Evolutionary conservation across 2,329 filamentous ascomycete species (phyloP), one percentile per base, ranked within the genome.

Genomic region (Periconia sp.): DNA sequence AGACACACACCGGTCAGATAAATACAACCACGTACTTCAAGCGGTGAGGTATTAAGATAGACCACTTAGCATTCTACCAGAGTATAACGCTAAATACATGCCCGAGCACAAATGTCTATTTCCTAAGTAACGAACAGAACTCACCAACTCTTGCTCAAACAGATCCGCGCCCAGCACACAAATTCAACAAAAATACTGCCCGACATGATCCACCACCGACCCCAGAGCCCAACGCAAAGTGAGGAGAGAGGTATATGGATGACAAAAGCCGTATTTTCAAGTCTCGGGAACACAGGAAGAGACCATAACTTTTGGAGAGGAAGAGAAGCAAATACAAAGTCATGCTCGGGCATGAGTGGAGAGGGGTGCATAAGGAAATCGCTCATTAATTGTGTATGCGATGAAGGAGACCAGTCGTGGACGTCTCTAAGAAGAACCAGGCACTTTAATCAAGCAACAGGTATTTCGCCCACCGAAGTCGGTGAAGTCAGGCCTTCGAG

Each of bases 271-370:
- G 48, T 48, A 49, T 57, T 61, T 57, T 50, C 52, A 47, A 48
- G 49, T 48, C 48, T 50, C 45, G 40, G 47, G 41, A 48, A 47
- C 30, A 47, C 36, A 46, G 37, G 45, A 38, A 48, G 43, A 52
- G 50, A 55, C 51, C 57, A 56, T 56, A 65, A 65, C 64, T 68
- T 68, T 68, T 68, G 33, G 56, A 39, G 52, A 52, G 51, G 48
- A 45, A 49, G 53, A 48, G 36, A 43, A 46, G 39, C 31, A 48
- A 43, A 39, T 47, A 48, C 51, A 49, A 43, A 50, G 39, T 43
- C 50, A 54, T 54, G 47, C 56, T 51, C 54, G 50, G 54, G 51
- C 52, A 52, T 53, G 43, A 36, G 36, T 38, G 33, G 30, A 37
- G 30, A 44, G 29, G 36, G 45, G 23, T 35, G 32, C 48, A 43